Base-by-base conservation (phyloP, 495 filamentous ascomycete genomes). In the Penicillium simplicissimum region DNA sequence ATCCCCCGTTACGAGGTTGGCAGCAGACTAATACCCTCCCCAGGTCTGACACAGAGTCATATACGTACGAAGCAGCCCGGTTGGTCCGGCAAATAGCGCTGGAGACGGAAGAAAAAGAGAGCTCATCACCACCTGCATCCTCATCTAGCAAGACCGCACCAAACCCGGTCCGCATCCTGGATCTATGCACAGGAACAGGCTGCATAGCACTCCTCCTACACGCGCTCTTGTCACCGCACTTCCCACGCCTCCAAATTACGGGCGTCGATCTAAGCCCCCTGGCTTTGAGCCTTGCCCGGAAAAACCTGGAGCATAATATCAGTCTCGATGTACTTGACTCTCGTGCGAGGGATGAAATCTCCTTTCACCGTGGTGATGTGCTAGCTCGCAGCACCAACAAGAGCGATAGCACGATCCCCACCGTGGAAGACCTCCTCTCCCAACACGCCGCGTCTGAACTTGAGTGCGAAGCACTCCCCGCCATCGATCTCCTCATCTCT, bases 121-220 rank as follows among this genome's bases (percentile, higher is more conserved):
- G 17, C 8, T 17, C n/a, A 15, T 49, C 10, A 15, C 55, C 1
- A 33, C 14, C 47, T 4, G 23, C 19, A 19, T 19, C 49, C 11
- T 25, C 56, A 13, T 15, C 59, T 3, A 8, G n/a, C 33, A 19
- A 19, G n/a, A 13, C 11, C 21, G 25, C 15, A 2, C 23, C 11
- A 23, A 38, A 53, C 37, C 47, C 60, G 14, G 62, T 95, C 8
- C 82, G 80, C 33, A 81, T 97, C 23, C 68, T 97, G 2, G 95
- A 98, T 72, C 74, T 97, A 28, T 98, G 95, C 71, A 90, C 91
- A 0, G 95, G 95, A 4, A 91, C 90, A 17, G 95, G 95, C 31
- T 98, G 95, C 73, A 96, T 98, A 61, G 76, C 92, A 0, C 84
- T 97, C 9, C 84, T 90, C 9, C 78, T 96, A 0, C 74, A 85